Conservation (phyloP, 768 basidiomycete genomes). For the Lactifluus pinguis region DNA sequence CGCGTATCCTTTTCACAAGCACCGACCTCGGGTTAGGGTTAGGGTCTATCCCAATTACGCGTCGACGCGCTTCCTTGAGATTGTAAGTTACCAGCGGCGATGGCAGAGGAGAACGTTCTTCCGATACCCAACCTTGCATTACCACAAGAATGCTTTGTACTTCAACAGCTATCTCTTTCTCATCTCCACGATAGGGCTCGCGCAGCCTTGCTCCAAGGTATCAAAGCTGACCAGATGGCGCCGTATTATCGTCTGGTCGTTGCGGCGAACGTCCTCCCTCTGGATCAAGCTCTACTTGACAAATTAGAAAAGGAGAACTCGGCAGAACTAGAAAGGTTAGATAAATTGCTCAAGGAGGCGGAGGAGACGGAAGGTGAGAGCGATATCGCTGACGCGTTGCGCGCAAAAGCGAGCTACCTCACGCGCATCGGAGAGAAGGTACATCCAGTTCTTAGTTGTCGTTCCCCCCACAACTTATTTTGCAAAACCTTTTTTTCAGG, state of each 20-base stretch:
- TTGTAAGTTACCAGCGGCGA: conserved; percentile 24
- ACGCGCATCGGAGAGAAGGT: conserved; percentile 84
- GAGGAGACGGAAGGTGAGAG: conserved; percentile 88
- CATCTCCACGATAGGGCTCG: conserved; percentile 62
- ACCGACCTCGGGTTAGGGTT: conserved; percentile 9
- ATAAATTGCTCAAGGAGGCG: conserved; percentile 74
- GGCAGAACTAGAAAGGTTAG: conserved; percentile 62
- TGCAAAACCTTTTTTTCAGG: conserved; percentile 34
- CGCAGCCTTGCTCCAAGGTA: conserved; percentile 55
- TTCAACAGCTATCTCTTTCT: conserved; percentile 51
- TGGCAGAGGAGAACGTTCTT: conserved; percentile 79
- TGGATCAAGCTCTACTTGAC: conserved; percentile 45
- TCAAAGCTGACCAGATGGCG: conserved; percentile 83
- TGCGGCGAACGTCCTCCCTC: conserved; percentile 38
- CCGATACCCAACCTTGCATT: conserved; percentile 83
- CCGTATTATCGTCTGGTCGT: conserved; percentile 66
- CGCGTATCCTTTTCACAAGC: conserved; percentile 5
- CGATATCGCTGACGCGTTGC: conserved; percentile 83
- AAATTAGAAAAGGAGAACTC: conserved; percentile 62
- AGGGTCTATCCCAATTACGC: conserved; percentile 14
- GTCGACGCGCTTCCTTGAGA: background rate
- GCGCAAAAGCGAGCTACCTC: conserved; percentile 75
- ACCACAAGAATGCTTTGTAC: conserved; percentile 69
- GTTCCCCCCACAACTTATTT: background rate
- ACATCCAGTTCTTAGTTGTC: background rate